Evolutionary conservation across 768 basidiomycete species (phyloP).

Genomic region (Pisolithus microcarpus): DNA sequence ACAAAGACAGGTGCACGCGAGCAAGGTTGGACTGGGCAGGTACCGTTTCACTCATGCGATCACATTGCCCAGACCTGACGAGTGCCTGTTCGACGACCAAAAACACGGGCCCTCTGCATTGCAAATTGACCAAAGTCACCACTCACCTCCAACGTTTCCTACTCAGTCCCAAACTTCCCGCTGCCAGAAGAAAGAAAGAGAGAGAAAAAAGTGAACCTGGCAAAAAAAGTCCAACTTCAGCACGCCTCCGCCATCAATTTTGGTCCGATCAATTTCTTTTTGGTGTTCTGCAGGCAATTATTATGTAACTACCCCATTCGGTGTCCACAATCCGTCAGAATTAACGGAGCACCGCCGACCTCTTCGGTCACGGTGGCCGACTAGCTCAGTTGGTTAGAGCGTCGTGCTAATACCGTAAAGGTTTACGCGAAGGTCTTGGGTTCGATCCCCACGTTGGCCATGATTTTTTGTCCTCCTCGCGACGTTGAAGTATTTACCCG

Average conservation of each 20-base stretch:
- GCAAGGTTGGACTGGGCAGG: too few species aligned
- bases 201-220: neutral
- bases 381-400: constrained; percentile 94
- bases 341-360: too few species aligned
- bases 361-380: constrained; percentile 42
- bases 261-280: too few species aligned
- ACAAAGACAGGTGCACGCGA: too few species aligned
- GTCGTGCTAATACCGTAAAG: constrained; percentile 57
- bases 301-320: too few species aligned
- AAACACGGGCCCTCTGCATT: neutral
- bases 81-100: neutral
- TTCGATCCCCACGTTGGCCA: constrained; percentile 2
- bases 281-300: too few species aligned
- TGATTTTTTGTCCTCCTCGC: neutral
- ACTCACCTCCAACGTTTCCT: neutral
- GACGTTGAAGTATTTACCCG: neutral
- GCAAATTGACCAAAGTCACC: neutral
- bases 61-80: too few species aligned
- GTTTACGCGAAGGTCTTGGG: constrained; percentile 2
- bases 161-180: neutral
- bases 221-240: neutral
- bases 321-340: too few species aligned
- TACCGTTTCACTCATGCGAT: too few species aligned
- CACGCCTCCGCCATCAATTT: too few species aligned
- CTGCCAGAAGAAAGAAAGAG: too few species aligned